Conservation (phyloP, 1,139 yeast genomes). For the Geotrichum klebahnii region DNA sequence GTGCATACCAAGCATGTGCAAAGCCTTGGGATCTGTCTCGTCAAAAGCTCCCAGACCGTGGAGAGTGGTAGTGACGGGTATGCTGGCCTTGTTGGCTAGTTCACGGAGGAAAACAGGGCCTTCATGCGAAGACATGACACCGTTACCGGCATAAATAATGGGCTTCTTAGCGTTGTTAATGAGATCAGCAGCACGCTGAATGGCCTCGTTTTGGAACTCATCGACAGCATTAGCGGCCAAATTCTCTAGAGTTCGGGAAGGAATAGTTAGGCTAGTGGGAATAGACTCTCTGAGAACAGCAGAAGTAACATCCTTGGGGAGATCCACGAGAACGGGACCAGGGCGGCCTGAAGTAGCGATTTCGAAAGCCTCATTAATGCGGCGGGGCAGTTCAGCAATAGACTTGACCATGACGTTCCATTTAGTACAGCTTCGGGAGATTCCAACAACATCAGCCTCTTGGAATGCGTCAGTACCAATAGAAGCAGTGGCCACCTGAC, state of each 20-base stretch:
- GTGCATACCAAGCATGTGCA: slow-evolving; percentile 98
- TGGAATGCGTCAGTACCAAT: slow-evolving; percentile 99
- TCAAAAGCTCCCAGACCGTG: slow-evolving; percentile 94
- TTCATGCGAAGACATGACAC: slow-evolving; percentile 71
- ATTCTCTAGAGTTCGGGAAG: slow-evolving; percentile 70
- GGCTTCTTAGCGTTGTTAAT: slow-evolving; percentile 84
- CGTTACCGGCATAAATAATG: slow-evolving; percentile 86
- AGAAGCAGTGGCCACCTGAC: slow-evolving; percentile 93
- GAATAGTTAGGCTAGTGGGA: slow-evolving; percentile 79
- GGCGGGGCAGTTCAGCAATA: slow-evolving; percentile 88
- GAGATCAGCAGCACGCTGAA: slow-evolving; percentile 70
- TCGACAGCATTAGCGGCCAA: slow-evolving; percentile 68
- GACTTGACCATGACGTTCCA: slow-evolving; percentile 98
- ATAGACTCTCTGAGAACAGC: slow-evolving; percentile 81
- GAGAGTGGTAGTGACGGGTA: slow-evolving; percentile 92
- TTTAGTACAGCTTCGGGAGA: slow-evolving; percentile 93
- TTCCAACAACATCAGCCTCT: slow-evolving; percentile 97
- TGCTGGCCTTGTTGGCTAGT: slow-evolving; percentile 81
- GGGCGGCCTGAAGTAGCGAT: slow-evolving; percentile 96
- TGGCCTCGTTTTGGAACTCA: slow-evolving; percentile 72
- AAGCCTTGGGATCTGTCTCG: slow-evolving; percentile 82
- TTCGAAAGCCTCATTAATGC: slow-evolving; percentile 96
- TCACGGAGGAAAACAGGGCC: slow-evolving; percentile 79
- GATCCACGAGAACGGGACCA: slow-evolving; percentile 95
- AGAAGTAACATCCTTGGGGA: slow-evolving; percentile 97